Conservation (phyloP, 768 basidiomycete genomes). For the Amanita pallidorosea region DNA sequence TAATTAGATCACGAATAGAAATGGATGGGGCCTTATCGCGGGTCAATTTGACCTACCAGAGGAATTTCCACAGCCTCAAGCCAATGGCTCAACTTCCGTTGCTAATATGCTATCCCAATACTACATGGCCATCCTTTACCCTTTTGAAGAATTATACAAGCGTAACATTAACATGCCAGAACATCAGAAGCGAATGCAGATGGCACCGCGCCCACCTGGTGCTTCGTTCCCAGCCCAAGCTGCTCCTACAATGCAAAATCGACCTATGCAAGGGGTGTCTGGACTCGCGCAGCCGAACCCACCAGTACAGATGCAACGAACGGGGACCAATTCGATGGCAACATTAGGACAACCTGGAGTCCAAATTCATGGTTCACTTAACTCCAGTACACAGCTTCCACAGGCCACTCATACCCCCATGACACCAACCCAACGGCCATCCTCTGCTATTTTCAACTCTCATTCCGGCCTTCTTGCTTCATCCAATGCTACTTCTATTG, state of each 20-base stretch:
- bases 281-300: constrained; percentile 3
- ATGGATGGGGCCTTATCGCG: constrained; percentile 45
- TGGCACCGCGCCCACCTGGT: constrained; percentile 26
- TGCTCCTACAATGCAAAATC: constrained; percentile 13
- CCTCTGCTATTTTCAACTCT: constrained; percentile 17
- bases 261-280: constrained; percentile 13
- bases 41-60: constrained; percentile 54
- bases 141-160: constrained; percentile 65
- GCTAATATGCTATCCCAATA: constrained; percentile 43
- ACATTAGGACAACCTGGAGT: constrained; percentile 10
- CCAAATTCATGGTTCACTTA: constrained; percentile 5
- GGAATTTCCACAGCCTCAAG: constrained; percentile 33
- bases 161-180: constrained; percentile 52
- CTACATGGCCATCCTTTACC: constrained; percentile 52
- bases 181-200: constrained; percentile 44
- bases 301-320: constrained; percentile 17
- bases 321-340: constrained; percentile 14
- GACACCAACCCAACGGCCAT: constrained; percentile 19
- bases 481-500: not conserved
- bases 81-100: constrained; percentile 36
- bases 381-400: constrained; percentile 13
- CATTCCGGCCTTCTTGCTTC: constrained; percentile 3
- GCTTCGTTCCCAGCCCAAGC: constrained; percentile 17
- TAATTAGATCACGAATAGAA: constrained; percentile 36
- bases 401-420: constrained; percentile 17